Base-by-base conservation (phyloP, 306 rosid species). In the Medicago lupulina region DNA sequence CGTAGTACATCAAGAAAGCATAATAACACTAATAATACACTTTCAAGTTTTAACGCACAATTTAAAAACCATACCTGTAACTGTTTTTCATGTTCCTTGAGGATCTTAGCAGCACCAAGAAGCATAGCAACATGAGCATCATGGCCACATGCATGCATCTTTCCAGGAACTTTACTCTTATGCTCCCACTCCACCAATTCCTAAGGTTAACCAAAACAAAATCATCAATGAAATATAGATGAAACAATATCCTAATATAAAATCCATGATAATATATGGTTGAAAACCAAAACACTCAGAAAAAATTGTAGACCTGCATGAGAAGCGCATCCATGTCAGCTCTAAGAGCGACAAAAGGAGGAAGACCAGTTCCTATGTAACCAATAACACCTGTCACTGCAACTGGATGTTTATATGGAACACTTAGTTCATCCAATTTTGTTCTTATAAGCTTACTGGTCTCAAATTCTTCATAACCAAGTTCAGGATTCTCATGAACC, bases 131-230 rank as follows among this genome's bases (percentile, higher is more conserved):
- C 89, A 87, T 94, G 98, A 55, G 93, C 94, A 84, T 94, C 98
- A 70, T 94, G 97, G 15, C 98, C 98, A 44, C 98, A 94, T 11
- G 86, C 98, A 70, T 94, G 98, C 98, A 94, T 94, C 84, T 94
- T 94, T 63, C 97, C 97, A 9, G 92, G 83, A 39, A 91, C 80
- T 87, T 91, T 91, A 74, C 98, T 91, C 80, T 90, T 88, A 81
- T 91, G 96, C 75, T 90, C 93, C 97, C 97, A 94, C 77, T 90
- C 96, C 81, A 87, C 91, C 79, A 67, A 53, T 76, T 94, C 97
- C 98, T 92, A 64, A 41, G 70, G 73, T 64, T 50, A 43, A 8
- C 47, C 1, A 70, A 76, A 57, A 70, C 71, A 57, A 13, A 21
- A 17, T n/a, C 69, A 38, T 8, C 14, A 39, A 5, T 5, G 4